phyloP scores from a whole-genome alignment of 108 stramenopile genomes.

The Skeletonema menzelii region DNA sequence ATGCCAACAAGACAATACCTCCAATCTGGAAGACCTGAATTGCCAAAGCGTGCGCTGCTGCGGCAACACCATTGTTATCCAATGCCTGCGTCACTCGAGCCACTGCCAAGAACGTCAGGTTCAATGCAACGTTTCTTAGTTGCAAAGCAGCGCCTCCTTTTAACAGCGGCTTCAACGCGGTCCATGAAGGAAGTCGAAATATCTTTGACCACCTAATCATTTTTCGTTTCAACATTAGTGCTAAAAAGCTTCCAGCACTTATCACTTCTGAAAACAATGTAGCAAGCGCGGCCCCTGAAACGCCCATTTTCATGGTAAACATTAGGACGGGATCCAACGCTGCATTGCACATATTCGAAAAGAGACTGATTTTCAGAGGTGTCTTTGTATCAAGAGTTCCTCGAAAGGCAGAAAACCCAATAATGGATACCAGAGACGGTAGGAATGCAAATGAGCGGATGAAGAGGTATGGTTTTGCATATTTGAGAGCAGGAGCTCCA shows the following conservation, averaged over 20 bases:
- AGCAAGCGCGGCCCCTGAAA: constrained; percentile 86
- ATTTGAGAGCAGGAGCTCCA: constrained; percentile 80
- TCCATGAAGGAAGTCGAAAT: constrained; percentile 61
- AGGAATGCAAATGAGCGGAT: constrained; percentile 85
- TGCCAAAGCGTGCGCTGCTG: constrained; percentile 85
- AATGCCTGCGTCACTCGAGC: constrained; percentile 82
- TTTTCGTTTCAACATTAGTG: constrained; percentile 52
- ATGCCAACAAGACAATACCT: constrained; percentile 81
- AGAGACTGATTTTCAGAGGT: constrained; percentile 79
- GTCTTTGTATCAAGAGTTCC: constrained; percentile 80
- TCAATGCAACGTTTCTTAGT: constrained; percentile 81
- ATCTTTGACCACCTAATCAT: constrained; percentile 66
- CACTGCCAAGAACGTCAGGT: constrained; percentile 83
- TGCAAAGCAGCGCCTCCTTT: constrained; percentile 82
- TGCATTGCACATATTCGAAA: constrained; percentile 83
- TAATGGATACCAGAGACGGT: constrained; percentile 77
- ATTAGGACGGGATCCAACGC: constrained; percentile 86
- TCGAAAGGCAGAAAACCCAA: constrained; percentile 57
- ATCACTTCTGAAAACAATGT: constrained; percentile 77
- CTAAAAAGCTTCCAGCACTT: constrained; percentile 63
- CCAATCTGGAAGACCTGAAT: constrained; percentile 90
- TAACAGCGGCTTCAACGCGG: constrained; percentile 62
- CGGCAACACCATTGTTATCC: constrained; percentile 82
- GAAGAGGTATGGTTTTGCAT: constrained; percentile 83
- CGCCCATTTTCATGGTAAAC: constrained; percentile 78